Percentiles rank a stretch among this genome's conserved stretches.
These are phyloP conservation scores for Dipteronia sinensis DNA, from an alignment of 345 rosid species.

Conservation along the genomic window DNA sequence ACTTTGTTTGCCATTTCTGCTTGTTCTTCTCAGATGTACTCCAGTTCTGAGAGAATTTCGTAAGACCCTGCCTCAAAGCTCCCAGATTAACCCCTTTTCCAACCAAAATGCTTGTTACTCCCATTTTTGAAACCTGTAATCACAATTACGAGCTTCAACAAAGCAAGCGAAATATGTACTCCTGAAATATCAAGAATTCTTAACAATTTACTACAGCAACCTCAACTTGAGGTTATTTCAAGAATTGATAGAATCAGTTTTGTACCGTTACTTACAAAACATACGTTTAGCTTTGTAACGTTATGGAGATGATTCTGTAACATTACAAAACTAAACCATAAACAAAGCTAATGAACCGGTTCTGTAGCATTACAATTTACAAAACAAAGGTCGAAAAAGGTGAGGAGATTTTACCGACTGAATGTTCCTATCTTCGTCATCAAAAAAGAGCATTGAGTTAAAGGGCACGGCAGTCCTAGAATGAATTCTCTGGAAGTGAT, in stretches of 20 bases:
- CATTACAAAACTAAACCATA: no score
- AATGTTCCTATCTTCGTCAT: constrained; percentile 77
- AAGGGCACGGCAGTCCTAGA: constrained; percentile 68
- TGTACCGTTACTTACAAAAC: no score
- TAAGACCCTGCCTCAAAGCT: constrained; percentile 74
- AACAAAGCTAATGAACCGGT: no score
- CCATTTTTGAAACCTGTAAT: constrained; percentile 76
- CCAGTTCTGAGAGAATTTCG: constrained; percentile 55
- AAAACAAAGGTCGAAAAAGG: neutral
- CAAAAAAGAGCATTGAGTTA: constrained; percentile 75
- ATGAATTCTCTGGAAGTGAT: constrained; percentile 82
- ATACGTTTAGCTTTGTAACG: no score
- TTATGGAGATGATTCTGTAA: no score
- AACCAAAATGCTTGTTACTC: constrained; percentile 70
- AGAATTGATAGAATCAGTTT: no score
- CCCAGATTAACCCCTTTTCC: constrained; percentile 74
- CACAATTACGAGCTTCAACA: neutral
- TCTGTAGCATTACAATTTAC: no score
- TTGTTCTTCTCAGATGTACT: constrained; percentile 57
- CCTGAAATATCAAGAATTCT: neutral
- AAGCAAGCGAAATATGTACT: no score
- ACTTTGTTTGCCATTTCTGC: constrained; percentile 62
- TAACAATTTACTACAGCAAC: neutral
- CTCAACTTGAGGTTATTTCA: no score
- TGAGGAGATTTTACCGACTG: constrained; percentile 43